Conservation (phyloP, 208 protist species). For the Acanthamoeba lenticulata region DNA sequence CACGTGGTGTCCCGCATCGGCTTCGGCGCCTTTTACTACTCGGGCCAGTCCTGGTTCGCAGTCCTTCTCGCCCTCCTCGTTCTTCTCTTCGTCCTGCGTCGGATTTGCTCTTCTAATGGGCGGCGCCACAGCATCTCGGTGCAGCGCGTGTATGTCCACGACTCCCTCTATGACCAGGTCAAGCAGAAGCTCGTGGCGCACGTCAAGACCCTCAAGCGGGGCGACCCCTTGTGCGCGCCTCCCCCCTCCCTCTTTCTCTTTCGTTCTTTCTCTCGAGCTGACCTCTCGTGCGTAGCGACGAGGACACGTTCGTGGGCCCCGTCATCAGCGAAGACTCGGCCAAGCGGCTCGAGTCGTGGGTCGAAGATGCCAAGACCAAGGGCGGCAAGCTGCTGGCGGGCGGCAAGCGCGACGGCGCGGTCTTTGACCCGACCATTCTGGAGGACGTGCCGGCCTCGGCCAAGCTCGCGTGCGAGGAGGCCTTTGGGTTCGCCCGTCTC, state of each 20-base stretch:
- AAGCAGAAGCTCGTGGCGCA: conserved; percentile 68
- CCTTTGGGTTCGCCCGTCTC: conserved; percentile 20
- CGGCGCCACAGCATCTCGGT: conserved; percentile 42
- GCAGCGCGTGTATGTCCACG: conserved; percentile 76
- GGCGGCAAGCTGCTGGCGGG: conserved; percentile 40
- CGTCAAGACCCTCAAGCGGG: conserved; percentile 28
- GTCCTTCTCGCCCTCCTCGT: background rate
- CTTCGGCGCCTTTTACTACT: conserved; percentile 81
- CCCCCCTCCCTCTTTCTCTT: background rate
- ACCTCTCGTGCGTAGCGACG: background rate
- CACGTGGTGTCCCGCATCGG: conserved; percentile 62
- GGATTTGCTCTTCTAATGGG: background rate
- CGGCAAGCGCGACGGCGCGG: background rate
- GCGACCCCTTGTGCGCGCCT: conserved; percentile 30
- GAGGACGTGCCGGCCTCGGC: conserved; percentile 28
- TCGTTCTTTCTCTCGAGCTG: background rate
- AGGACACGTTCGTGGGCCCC: conserved; percentile 55
- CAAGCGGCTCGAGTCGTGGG: conserved; percentile 49
- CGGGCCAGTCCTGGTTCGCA: conserved; percentile 69
- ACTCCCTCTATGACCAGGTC: conserved; percentile 72
- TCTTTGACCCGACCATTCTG: conserved; percentile 50
- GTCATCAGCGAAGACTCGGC: conserved; percentile 40
- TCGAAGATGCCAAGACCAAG: conserved; percentile 26
- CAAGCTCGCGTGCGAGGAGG: conserved; percentile 54
- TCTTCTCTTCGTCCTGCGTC: background rate